phyloP scores from a whole-genome alignment of 1,284 basidiomycete species.

The Cryptococcus deneoformans region DNA sequence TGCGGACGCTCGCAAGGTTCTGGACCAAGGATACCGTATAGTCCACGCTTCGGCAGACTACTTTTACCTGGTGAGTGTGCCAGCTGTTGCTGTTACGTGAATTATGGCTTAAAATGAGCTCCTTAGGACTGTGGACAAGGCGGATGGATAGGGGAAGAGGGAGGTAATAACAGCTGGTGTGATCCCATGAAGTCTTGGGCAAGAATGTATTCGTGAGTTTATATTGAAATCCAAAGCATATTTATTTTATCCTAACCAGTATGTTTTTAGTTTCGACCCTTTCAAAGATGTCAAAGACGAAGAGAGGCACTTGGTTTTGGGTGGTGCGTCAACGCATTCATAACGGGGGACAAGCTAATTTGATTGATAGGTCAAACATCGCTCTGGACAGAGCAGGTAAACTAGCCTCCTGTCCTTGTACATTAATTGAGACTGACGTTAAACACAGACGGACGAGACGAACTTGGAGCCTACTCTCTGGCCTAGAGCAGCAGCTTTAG shows the following conservation, averaged over 20 bases:
- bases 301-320: slow-evolving; percentile 60
- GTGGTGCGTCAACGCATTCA: slow-evolving; percentile 52
- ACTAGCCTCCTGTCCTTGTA: not conserved
- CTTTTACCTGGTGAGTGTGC: slow-evolving; percentile 64
- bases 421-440: slow-evolving; percentile 15
- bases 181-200: slow-evolving; percentile 77
- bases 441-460: slow-evolving; percentile 59
- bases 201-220: slow-evolving; percentile 51
- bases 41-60: slow-evolving; percentile 68
- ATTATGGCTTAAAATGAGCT: not conserved
- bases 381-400: slow-evolving; percentile 70
- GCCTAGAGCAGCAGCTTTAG: slow-evolving; percentile 74
- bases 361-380: slow-evolving; percentile 54
- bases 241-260: not conserved
- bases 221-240: not conserved
- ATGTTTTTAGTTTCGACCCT: slow-evolving; percentile 64
- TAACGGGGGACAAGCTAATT: not conserved
- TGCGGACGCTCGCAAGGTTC: slow-evolving; percentile 59
- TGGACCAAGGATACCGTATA: slow-evolving; percentile 59
- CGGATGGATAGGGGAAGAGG: slow-evolving; percentile 66
- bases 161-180: slow-evolving; percentile 60
- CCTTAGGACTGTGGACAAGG: slow-evolving; percentile 72
- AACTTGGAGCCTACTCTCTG: slow-evolving; percentile 71
- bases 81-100: not conserved
- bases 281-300: slow-evolving; percentile 56